Percentiles rank a stretch among this genome's conserved stretches.
phyloP scores from a whole-genome alignment of 441 rosid species.

The Euphorbia schlechtendalii region DNA sequence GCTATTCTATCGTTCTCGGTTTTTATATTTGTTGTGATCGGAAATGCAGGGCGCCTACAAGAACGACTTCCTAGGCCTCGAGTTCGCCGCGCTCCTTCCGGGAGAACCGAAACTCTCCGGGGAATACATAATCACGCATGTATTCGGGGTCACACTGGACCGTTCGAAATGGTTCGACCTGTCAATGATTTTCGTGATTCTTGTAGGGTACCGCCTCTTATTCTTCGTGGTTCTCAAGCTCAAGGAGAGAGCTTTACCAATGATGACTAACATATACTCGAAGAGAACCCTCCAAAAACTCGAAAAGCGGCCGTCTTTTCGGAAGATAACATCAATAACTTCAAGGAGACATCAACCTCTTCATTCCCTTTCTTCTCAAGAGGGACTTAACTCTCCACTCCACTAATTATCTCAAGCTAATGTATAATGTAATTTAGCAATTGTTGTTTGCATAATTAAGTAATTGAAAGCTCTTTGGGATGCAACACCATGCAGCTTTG shows the following conservation, averaged over 20 bases:
- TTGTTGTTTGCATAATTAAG: constrained; percentile 12
- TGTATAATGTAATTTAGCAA: constrained; percentile 4
- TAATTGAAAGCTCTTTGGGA: too few species aligned
- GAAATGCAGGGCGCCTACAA: constrained; percentile 72
- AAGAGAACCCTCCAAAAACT: constrained; percentile 57
- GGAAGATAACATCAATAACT: constrained; percentile 41
- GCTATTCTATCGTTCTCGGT: too few species aligned
- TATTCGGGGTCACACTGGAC: constrained; percentile 48
- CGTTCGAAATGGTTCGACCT: constrained; percentile 95
- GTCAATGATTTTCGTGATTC: constrained; percentile 47
- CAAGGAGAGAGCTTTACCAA: constrained; percentile 69
- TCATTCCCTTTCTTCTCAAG: constrained; percentile 73
- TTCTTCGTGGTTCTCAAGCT: constrained; percentile 74
- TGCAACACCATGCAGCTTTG: too few species aligned
- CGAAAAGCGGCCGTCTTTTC: constrained; percentile 68
- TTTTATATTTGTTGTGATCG: not conserved
- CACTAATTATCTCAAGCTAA: constrained; percentile 22
- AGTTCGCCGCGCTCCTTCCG: constrained; percentile 56
- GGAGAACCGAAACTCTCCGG: constrained; percentile 60
- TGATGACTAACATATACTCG: constrained; percentile 50
- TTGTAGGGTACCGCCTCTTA: constrained; percentile 53
- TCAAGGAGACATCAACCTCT: constrained; percentile 68
- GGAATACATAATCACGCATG: constrained; percentile 41
- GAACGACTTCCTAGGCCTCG: constrained; percentile 75
- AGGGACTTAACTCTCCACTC: constrained; percentile 79